These are phyloP conservation scores for Coemansia sp. DNA, from an alignment of 192 early-diverging fungal genomes.

Conservation along the genomic window DNA sequence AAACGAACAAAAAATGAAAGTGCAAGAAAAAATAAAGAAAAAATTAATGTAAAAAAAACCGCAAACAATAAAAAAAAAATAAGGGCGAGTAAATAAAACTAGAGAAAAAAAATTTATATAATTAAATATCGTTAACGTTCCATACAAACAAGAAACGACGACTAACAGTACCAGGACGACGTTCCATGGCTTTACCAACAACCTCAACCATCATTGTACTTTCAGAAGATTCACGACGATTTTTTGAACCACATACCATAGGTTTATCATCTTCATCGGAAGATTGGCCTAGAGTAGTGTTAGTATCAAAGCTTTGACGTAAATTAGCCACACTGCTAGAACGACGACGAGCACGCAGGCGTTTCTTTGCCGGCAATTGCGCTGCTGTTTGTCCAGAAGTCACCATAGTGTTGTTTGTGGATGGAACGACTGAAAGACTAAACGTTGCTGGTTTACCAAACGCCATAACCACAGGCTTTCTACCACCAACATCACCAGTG, in stretches of 20 bases:
- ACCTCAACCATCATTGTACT: slow-evolving; percentile 42
- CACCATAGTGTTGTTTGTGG: neutral
- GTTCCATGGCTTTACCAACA: slow-evolving; percentile 40
- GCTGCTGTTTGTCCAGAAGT: too few relatives aligned
- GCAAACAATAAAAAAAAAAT: neutral
- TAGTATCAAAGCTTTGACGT: slow-evolving; percentile 12
- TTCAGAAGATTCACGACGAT: slow-evolving; percentile 26
- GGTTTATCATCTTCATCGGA: slow-evolving; percentile 4
- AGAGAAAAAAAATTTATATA: neutral
- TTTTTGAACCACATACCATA: neutral
- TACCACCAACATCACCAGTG: neutral
- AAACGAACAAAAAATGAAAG: neutral
- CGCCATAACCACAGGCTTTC: slow-evolving; percentile 23
- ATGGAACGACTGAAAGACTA: slow-evolving; percentile 14
- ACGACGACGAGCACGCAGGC: slow-evolving; percentile 31
- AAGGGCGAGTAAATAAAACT: neutral
- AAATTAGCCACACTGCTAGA: slow-evolving; percentile 36
- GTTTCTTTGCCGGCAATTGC: slow-evolving; percentile 35
- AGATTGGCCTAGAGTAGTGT: neutral
- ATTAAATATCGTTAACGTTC: slow-evolving; percentile 41
- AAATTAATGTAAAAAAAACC: neutral
- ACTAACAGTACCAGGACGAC: slow-evolving; percentile 41
- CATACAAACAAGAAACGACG: slow-evolving; percentile 50
- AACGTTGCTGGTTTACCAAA: slow-evolving; percentile 45
- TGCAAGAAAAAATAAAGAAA: neutral